Percentiles rank a stretch among this genome's conserved stretches.
phyloP scores from a whole-genome alignment of 768 basidiomycete species.

The Tylopilus sp. region DNA sequence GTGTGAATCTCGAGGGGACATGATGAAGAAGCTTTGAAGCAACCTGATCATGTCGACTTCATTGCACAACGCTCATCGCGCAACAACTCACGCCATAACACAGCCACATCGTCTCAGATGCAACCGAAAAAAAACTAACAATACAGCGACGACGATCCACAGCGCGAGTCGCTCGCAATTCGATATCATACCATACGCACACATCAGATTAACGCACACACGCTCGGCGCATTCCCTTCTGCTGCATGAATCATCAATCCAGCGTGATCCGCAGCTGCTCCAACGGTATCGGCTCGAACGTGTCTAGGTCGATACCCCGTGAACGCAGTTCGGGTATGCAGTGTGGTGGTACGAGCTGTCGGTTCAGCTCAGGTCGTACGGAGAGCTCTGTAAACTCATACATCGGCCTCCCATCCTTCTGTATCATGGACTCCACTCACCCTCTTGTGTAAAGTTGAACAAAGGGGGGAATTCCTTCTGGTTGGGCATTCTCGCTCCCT shows the following conservation, averaged over 20 bases:
- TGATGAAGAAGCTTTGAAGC: background rate
- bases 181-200: constrained; percentile 36
- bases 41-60: no score
- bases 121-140: constrained; percentile 7
- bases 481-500: constrained; percentile 93
- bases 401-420: background rate
- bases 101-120: constrained; percentile 14
- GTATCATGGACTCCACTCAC: constrained; percentile 44
- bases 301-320: constrained; percentile 82
- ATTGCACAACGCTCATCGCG: constrained; percentile 22
- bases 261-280: constrained; percentile 93
- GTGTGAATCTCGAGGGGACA: constrained; percentile 29
- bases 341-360: constrained; percentile 85
- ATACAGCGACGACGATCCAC: constrained; percentile 30
- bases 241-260: constrained; percentile 57
- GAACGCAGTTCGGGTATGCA: constrained; percentile 86
- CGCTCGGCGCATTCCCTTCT: constrained; percentile 23
- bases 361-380: constrained; percentile 91
- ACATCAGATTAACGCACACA: constrained; percentile 29
- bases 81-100: constrained; percentile 19
- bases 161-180: constrained; percentile 26
- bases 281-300: constrained; percentile 95
- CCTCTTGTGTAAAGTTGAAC: constrained; percentile 95
- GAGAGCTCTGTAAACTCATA: constrained; percentile 73
- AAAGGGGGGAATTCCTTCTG: constrained; percentile 93